phyloP scores from a whole-genome alignment of 331 rosid species.

The Malus hybrid region DNA sequence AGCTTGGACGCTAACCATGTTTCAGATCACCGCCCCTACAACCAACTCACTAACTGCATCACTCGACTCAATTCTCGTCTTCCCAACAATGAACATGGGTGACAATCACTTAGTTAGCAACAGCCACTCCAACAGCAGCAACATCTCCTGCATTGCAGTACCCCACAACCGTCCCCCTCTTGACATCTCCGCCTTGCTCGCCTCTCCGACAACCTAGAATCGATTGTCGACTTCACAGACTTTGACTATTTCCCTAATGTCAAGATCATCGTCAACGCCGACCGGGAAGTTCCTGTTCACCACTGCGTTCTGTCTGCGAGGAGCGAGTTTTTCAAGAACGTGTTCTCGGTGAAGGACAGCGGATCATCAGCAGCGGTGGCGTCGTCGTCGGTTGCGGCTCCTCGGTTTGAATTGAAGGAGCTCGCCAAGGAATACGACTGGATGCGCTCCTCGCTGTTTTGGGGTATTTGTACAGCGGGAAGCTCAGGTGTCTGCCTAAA shows the following conservation, averaged over 20 bases:
- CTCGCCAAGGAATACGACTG: slow-evolving; percentile 36
- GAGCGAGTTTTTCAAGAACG: slow-evolving; percentile 33
- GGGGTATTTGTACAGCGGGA: slow-evolving; percentile 48
- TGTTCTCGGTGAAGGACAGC: slow-evolving; percentile 12
- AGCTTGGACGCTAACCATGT: no score
- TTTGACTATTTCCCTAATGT: slow-evolving; percentile 45
- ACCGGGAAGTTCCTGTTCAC: slow-evolving; percentile 35
- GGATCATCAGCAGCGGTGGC: not conserved
- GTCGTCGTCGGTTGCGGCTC: no score
- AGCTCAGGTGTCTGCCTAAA: slow-evolving; percentile 12
- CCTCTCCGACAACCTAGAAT: slow-evolving; percentile 39
- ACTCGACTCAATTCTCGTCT: not conserved
- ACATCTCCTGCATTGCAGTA: slow-evolving; percentile 5
- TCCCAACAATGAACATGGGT: no score
- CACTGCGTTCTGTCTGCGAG: slow-evolving; percentile 49
- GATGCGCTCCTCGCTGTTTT: slow-evolving; percentile 37
- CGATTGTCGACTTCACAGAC: slow-evolving; percentile 11
- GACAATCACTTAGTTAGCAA: slow-evolving; percentile 12
- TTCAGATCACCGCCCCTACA: no score
- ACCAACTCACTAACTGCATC: not conserved
- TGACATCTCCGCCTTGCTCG: slow-evolving; percentile 10
- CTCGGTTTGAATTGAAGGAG: slow-evolving; percentile 27
- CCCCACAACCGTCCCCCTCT: slow-evolving; percentile 8
- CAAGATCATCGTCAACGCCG: slow-evolving; percentile 14
- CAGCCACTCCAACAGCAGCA: slow-evolving; percentile 12